These are phyloP conservation scores for Helotiales sp. DNA, from an alignment of 2,329 filamentous ascomycete species.

Conservation along the genomic window DNA sequence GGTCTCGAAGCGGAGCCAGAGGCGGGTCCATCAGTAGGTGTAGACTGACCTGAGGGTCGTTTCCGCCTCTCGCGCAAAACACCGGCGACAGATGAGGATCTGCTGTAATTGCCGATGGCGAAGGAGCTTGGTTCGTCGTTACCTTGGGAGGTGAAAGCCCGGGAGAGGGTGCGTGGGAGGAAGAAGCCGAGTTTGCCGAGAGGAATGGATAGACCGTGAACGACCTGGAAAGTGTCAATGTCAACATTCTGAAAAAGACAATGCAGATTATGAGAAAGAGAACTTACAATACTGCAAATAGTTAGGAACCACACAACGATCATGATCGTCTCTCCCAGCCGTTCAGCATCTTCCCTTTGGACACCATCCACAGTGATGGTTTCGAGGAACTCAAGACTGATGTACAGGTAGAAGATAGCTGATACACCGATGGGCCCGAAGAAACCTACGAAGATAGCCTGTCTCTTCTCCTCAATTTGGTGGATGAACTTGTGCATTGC, in stretches of 20 bases:
- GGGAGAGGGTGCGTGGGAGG: constrained; percentile 66
- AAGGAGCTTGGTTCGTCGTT: constrained; percentile 29
- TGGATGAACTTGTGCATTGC: constrained; percentile 75
- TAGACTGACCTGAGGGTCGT: constrained; percentile 24
- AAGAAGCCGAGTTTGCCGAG: constrained; percentile 67
- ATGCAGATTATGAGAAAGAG: neutral
- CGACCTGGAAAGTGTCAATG: constrained; percentile 57
- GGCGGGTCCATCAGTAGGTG: constrained; percentile 6
- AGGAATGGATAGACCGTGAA: constrained; percentile 83
- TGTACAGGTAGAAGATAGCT: constrained; percentile 87
- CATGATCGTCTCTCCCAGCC: constrained; percentile 68
- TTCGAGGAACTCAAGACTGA: constrained; percentile 76
- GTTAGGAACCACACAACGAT: constrained; percentile 86
- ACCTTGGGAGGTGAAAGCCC: constrained; percentile 37
- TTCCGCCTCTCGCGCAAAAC: constrained; percentile 33
- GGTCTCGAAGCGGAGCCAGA: constrained; percentile 30
- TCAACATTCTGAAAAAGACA: neutral
- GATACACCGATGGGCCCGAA: constrained; percentile 93
- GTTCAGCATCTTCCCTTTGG: constrained; percentile 67
- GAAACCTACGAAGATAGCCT: constrained; percentile 87
- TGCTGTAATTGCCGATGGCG: constrained; percentile 23
- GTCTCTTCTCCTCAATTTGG: constrained; percentile 75
- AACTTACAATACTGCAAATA: constrained; percentile 78
- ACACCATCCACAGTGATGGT: constrained; percentile 61
- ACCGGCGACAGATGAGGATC: constrained; percentile 16